Evolutionary conservation across 2,329 filamentous ascomycete species (phyloP), one percentile per base, ranked within the genome.

Genomic region (Fusarium begoniae): DNA sequence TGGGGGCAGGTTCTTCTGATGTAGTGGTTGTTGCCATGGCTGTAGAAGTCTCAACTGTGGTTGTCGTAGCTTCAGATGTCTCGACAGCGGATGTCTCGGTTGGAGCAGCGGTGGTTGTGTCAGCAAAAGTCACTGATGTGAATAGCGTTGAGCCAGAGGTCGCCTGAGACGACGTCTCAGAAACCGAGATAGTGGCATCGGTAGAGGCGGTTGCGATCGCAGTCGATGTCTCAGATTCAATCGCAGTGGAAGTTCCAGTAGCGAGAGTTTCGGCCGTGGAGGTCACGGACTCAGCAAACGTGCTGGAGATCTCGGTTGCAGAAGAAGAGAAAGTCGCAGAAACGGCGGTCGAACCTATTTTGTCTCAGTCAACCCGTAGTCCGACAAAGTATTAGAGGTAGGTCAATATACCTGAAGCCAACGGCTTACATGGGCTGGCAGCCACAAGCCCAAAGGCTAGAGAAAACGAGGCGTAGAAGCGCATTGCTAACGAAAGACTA

Each of bases 401-500:
- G 20, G 20, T 13, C 15, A 30, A 3, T 9, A 18, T 56, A 56
- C 53, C 26, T 24, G 53, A 32, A 12, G 53, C 8, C 20, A 56
- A 8, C 7, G 54, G 54, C 54, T 56, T 56, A 3, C 54, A 56
- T 11, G 54, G 54, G 26, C 54, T 15, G 26, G 54, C 38, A 43
- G 54, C 54, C 38, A 32, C 54, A 43, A 56, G 28, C 54, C 28
- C 38, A 24, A 56, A 44, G 15, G 54, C 54, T 30, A 56, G 22
- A 24, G 54, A 56, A 26, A 56, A 22, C 14, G 54, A 56, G 54
- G 54, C 38, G 38, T 44, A 56, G 3, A 56, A 32, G 54, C 22
- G 54, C 54, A 56, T 56, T 1, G 28, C 26, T 56, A 56, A 56
- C 15, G 38, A 56, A 43, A 15, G 38, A 56, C 54, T 56, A 56